Conservation (phyloP, 2,329 filamentous ascomycete genomes). For the Emericellopsis cladophorae region DNA sequence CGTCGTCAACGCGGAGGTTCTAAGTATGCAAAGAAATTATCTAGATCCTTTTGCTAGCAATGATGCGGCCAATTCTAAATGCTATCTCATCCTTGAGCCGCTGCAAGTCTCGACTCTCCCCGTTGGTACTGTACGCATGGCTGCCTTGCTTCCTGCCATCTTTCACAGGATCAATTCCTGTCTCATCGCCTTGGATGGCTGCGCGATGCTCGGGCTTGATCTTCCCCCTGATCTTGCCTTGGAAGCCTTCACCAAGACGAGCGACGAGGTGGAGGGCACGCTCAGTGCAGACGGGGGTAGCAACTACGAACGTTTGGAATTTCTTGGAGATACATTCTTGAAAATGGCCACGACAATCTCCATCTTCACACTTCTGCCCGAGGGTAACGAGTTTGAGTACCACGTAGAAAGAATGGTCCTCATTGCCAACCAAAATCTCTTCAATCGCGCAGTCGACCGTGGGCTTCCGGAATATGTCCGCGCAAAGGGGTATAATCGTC, state of each 20-base stretch:
- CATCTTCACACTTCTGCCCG: slow-evolving; percentile 63
- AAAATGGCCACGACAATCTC: slow-evolving; percentile 94
- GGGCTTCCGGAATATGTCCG: slow-evolving; percentile 65
- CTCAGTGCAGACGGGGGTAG: slow-evolving; percentile 33
- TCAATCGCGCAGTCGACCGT: slow-evolving; percentile 58
- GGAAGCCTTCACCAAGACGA: slow-evolving; percentile 88
- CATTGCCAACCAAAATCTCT: slow-evolving; percentile 84
- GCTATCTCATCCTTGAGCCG: slow-evolving; percentile 66
- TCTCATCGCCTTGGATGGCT: slow-evolving; percentile 69
- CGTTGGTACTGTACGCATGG: slow-evolving; percentile 55
- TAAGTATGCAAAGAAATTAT: slow-evolving; percentile 71
- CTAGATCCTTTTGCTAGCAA: slow-evolving; percentile 55
- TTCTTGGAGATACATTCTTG: slow-evolving; percentile 72
- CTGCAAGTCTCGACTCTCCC: slow-evolving; percentile 65
- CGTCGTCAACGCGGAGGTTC: slow-evolving; percentile 63
- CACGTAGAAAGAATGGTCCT: slow-evolving; percentile 86
- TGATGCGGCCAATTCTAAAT: slow-evolving; percentile 27
- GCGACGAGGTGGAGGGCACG: slow-evolving; percentile 79
- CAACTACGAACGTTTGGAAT: slow-evolving; percentile 83
- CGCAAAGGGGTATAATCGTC: slow-evolving; percentile 67
- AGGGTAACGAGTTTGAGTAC: slow-evolving; percentile 72
- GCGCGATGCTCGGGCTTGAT: slow-evolving; percentile 47
- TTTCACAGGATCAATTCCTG: slow-evolving; percentile 74
- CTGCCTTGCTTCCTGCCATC: slow-evolving; percentile 68
- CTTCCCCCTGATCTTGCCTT: slow-evolving; percentile 61